These are phyloP conservation scores for Kazachstania martiniae DNA, from an alignment of 805 yeast genomes.

Conservation along the genomic window DNA sequence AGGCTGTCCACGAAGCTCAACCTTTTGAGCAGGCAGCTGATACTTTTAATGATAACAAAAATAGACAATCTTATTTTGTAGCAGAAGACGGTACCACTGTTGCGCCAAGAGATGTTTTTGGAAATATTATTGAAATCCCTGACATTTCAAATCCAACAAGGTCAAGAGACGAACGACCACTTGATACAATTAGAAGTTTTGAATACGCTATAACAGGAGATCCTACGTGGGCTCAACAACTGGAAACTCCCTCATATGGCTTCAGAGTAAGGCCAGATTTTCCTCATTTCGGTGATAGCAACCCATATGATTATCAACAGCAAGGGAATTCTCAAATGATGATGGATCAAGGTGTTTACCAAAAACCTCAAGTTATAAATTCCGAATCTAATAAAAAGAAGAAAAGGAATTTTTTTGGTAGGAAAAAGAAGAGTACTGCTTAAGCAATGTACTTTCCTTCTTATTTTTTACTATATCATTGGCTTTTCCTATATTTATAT, in stretches of 20 bases:
- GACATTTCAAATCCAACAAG: conserved; percentile 93
- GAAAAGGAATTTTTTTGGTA: conserved; percentile 74
- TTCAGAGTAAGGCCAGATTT: conserved; percentile 78
- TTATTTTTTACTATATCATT: too few species aligned
- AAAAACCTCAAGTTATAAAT: conserved; percentile 38
- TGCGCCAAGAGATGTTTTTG: conserved; percentile 60
- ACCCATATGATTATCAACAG: conserved; percentile 1
- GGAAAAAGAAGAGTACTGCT: conserved; percentile 45
- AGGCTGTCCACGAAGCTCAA: conserved; percentile 91
- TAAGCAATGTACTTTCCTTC: too few species aligned
- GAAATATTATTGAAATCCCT: conserved; percentile 63
- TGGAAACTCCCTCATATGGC: conserved; percentile 70
- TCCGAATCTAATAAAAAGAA: conserved; percentile 44
- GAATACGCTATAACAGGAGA: conserved; percentile 87
- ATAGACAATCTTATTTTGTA: conserved; percentile 30
- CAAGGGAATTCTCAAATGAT: conserved; percentile 20
- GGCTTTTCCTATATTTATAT: too few species aligned
- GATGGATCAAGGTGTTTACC: conserved; percentile 49
- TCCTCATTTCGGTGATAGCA: conserved; percentile 16
- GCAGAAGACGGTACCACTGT: conserved; percentile 35
- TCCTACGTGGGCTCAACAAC: conserved; percentile 59
- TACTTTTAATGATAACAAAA: conserved; percentile 25
- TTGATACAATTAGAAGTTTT: conserved; percentile 89
- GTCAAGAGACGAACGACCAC: conserved; percentile 87
- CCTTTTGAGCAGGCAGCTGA: conserved; percentile 68